Percentiles rank a stretch among this genome's conserved stretches.
Evolutionary conservation across 2,329 filamentous ascomycete genomes (phyloP).

Genomic region (Neurospora sp.): DNA sequence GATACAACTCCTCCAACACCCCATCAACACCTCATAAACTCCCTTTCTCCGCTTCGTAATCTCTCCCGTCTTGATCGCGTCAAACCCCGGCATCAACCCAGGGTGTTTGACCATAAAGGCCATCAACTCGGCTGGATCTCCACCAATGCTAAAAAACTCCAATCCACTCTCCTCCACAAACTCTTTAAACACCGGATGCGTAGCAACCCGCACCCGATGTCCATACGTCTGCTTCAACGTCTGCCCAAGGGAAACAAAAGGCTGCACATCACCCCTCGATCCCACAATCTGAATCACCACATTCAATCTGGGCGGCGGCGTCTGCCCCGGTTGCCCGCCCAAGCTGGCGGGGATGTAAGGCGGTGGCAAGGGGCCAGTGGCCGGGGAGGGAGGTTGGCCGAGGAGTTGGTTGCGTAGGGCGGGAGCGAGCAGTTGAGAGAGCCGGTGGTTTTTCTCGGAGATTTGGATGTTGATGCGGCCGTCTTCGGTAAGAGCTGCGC

Average conservation of each 20-base stretch:
- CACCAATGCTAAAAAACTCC: constrained; percentile 70
- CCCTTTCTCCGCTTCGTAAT: constrained; percentile 64
- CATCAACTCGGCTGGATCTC: constrained; percentile 67
- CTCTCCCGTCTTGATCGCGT: constrained; percentile 67
- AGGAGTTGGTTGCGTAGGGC: constrained; percentile 49
- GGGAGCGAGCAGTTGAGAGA: constrained; percentile 59
- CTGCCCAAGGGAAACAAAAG: constrained; percentile 61
- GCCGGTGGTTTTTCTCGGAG: constrained; percentile 55
- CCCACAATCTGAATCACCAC: constrained; percentile 69
- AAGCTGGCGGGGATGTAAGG: constrained; percentile 66
- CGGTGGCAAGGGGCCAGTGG: constrained; percentile 43
- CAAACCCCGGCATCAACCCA: constrained; percentile 73
- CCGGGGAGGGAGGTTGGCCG: constrained; percentile 29
- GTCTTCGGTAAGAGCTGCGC: constrained; percentile 53
- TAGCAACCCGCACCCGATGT: constrained; percentile 65
- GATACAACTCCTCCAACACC: constrained; percentile 80
- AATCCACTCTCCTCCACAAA: constrained; percentile 63
- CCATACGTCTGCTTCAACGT: constrained; percentile 54
- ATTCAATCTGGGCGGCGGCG: constrained; percentile 50
- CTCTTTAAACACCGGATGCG: constrained; percentile 56
- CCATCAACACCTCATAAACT: constrained; percentile 70
- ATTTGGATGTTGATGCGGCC: constrained; percentile 75
- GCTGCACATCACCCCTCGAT: constrained; percentile 66
- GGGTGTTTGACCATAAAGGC: constrained; percentile 90
- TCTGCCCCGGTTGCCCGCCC: constrained; percentile 51